Conservation (phyloP, 306 rosid genomes). For the Urtica urens region DNA sequence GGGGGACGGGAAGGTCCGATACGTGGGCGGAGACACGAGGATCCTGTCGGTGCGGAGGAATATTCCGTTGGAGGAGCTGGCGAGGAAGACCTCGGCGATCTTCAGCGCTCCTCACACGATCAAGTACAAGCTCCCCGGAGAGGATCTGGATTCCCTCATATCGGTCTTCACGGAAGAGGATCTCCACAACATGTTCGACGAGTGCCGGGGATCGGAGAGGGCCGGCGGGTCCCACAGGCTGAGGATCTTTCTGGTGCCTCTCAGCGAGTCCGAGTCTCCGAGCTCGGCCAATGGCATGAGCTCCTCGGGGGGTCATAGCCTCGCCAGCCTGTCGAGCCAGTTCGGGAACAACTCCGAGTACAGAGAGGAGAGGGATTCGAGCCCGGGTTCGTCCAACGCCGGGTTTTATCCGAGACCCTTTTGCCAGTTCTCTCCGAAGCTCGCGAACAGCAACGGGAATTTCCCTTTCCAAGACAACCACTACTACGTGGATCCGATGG, state of each 20-base stretch:
- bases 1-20: constrained; percentile 71
- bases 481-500: constrained; percentile 37
- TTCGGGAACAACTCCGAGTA: constrained; percentile 43
- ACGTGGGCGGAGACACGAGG: constrained; percentile 86
- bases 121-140: constrained; percentile 96
- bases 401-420: constrained; percentile 29
- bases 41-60: constrained; percentile 53
- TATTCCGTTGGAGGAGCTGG: constrained; percentile 47
- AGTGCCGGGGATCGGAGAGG: constrained; percentile 70
- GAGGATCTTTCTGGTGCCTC: constrained; percentile 69
- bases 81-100: constrained; percentile 51
- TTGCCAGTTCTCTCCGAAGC: constrained; percentile 35
- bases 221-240: constrained; percentile 63
- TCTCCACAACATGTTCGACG: constrained; percentile 86
- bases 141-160: constrained; percentile 92
- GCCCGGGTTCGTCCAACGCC: constrained; percentile 30
- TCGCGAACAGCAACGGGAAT: constrained; percentile 40
- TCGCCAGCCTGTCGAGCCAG: constrained; percentile 45
- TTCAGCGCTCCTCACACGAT: constrained; percentile 60
- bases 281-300: constrained; percentile 55
- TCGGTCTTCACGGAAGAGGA: constrained; percentile 92
- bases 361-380: constrained; percentile 48
- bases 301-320: constrained; percentile 44
- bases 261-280: constrained; percentile 59
- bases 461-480: constrained; percentile 29